A percentile compares a stretch with the other conserved stretches of the same genome.
Conservation (phyloP, 129 eudicot species). For the Solidago caesia region DNA sequence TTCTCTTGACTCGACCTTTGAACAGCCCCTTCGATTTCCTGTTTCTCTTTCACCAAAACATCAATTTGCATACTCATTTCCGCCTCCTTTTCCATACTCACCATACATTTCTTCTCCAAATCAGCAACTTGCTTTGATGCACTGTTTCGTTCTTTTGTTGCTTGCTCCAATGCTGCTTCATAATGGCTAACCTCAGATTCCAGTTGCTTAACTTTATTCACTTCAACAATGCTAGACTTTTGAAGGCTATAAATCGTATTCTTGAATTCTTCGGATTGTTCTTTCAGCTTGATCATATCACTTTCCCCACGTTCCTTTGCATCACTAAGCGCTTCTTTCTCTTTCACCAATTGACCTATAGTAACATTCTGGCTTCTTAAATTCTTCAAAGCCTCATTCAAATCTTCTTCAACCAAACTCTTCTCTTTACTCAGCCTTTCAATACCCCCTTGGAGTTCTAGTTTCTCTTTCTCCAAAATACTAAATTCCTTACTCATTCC, state of each 20-base stretch:
- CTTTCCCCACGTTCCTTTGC: constrained; percentile 38
- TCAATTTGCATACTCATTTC: constrained; percentile 37
- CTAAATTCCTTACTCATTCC: constrained; percentile 36
- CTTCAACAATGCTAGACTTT: constrained; percentile 32
- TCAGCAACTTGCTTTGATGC: constrained; percentile 28
- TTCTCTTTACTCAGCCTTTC: constrained; percentile 37
- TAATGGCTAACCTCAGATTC: constrained; percentile 44
- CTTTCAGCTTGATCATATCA: constrained; percentile 36
- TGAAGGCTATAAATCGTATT: constrained; percentile 31
- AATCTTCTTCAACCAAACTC: constrained; percentile 33
- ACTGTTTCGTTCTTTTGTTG: constrained; percentile 41
- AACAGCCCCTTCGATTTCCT: constrained; percentile 31
- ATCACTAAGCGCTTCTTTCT: constrained; percentile 37
- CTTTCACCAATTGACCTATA: constrained; percentile 28
- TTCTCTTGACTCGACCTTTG: constrained; percentile 37
- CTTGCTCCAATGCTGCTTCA: constrained; percentile 38
- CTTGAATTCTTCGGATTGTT: constrained; percentile 33
- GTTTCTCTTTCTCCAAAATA: constrained; percentile 46
- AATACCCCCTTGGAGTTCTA: constrained; percentile 31
- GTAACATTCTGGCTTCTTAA: constrained; percentile 31
- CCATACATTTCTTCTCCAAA: constrained; percentile 49
- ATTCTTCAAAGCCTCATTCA: constrained; percentile 37
- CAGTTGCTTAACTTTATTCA: constrained; percentile 34
- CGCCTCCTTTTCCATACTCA: constrained; percentile 38
- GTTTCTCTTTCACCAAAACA: constrained; percentile 47